Conservation (phyloP, 805 yeast species). For the Candida fluviatilis region DNA sequence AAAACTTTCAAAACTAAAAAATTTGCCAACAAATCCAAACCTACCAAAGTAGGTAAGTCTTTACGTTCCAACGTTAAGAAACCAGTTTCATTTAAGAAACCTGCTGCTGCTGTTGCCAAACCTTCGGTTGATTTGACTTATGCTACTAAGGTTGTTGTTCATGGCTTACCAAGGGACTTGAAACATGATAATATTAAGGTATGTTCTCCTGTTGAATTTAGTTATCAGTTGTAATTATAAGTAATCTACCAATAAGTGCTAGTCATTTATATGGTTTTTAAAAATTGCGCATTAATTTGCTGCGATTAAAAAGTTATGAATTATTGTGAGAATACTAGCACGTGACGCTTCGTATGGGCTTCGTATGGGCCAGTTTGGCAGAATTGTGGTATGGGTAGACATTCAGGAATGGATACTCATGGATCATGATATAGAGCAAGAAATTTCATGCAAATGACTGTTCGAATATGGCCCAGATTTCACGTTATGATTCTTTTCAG, state of each 20-base stretch:
- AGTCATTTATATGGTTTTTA: too few species aligned
- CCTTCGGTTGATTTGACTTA: constrained; percentile 40
- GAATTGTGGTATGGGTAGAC: too few species aligned
- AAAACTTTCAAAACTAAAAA: constrained; percentile 20
- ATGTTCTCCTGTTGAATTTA: constrained; percentile 42
- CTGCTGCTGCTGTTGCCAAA: constrained; percentile 17
- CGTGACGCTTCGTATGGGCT: too few species aligned
- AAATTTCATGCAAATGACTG: too few species aligned
- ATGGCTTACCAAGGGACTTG: constrained; percentile 83
- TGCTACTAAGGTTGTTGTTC: constrained; percentile 80
- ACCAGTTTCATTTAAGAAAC: constrained; percentile 26
- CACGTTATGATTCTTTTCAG: too few species aligned
- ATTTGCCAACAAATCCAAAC: constrained; percentile 9
- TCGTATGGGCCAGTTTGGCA: too few species aligned
- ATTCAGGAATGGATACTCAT: too few species aligned
- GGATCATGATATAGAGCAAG: too few species aligned
- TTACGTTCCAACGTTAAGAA: constrained; percentile 16
- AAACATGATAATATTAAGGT: constrained; percentile 81
- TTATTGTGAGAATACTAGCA: too few species aligned
- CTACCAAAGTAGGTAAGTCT: constrained; percentile 15
- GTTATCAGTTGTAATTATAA: not conserved
- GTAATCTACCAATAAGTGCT: too few species aligned
- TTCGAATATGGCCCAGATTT: too few species aligned
- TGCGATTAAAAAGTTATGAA: too few species aligned
- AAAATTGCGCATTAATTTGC: not conserved